Base-by-base conservation (phyloP, 306 rosid genomes). In the Senna siamea region DNA sequence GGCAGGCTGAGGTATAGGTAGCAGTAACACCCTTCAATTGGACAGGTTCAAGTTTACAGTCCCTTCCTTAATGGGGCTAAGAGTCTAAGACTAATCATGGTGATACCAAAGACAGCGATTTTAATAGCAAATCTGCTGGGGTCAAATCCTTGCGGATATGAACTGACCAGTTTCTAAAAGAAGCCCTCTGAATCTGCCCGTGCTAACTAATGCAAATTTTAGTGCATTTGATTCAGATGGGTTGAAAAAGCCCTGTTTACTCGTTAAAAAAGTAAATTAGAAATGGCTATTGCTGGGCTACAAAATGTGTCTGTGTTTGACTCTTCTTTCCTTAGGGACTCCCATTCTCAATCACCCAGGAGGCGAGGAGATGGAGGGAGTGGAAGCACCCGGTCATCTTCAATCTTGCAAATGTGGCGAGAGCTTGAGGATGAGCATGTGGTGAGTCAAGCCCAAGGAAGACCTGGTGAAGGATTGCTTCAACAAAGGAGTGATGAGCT, bases 241-340 rank as follows among this genome's bases (percentile, higher is more conserved):
- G 53, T 75, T 88, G 72, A 73, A 82, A n/a, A 82, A 56, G 65
- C 70, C 65, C 72, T 50, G 72, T 30, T 72, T 28, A 58, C 41
- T 79, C 57, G 65, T 65, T 85, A 68, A 55, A 53, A 47, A 67
- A 54, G 62, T 72, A 22, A 63, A 57, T 54, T 70, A 70, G 47
- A 78, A 23, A 88, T 95, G 99, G 97, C 99, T 66, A 78, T 92
- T 87, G 96, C 98, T 77, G 96, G 97, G 68, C 66, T 87, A 56
- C 98, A 92, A 56, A 87, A 85, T 69, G 89, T 84, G 71, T 76
- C 95, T 66, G 89, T 82, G 85, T 80, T 88, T 9, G 96, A 94
- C 41, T 80, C 97, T 75, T 81, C 90, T 9, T 86, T 89, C 70
- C 87, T 82, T 30, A 80, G 95, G 80, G 96, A 89, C 11, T 85